Conservation (phyloP, 306 rosid genomes). For the Cicer cuneatum region DNA sequence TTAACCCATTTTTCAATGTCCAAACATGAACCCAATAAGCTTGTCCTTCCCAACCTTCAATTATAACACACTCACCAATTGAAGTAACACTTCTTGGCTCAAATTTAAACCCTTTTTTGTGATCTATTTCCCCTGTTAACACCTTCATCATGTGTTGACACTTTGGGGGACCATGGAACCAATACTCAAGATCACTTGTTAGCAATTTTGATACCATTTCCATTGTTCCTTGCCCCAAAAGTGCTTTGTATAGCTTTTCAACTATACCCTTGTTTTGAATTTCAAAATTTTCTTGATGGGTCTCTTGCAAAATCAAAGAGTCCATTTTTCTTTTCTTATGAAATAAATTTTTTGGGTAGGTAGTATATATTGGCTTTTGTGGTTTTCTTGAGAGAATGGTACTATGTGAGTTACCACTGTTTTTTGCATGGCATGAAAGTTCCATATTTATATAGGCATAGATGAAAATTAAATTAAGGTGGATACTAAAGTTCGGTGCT, state of each 20-base stretch:
- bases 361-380: constrained; percentile 1
- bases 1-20: constrained; percentile 69
- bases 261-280: constrained; percentile 57
- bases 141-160: constrained; percentile 93
- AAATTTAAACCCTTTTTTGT: constrained; percentile 60
- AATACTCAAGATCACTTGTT: constrained; percentile 82
- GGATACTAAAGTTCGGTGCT: constrained; percentile 9
- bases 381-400: neutral
- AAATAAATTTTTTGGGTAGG: neutral
- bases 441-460: constrained; percentile 55
- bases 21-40: constrained; percentile 95
- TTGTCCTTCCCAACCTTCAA: constrained; percentile 91
- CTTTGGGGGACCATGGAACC: constrained; percentile 96
- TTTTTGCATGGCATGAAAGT: constrained; percentile 9
- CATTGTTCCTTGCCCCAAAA: constrained; percentile 52
- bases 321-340: no score
- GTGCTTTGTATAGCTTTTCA: constrained; percentile 67
- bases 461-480: neutral
- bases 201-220: constrained; percentile 55
- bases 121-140: constrained; percentile 70
- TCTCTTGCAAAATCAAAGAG: neutral
- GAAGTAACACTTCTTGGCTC: constrained; percentile 72
- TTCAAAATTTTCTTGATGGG: neutral
- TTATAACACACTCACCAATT: constrained; percentile 62
- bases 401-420: neutral